Conservation (phyloP, 2,329 filamentous ascomycete genomes). For the Fusarium albidum region DNA sequence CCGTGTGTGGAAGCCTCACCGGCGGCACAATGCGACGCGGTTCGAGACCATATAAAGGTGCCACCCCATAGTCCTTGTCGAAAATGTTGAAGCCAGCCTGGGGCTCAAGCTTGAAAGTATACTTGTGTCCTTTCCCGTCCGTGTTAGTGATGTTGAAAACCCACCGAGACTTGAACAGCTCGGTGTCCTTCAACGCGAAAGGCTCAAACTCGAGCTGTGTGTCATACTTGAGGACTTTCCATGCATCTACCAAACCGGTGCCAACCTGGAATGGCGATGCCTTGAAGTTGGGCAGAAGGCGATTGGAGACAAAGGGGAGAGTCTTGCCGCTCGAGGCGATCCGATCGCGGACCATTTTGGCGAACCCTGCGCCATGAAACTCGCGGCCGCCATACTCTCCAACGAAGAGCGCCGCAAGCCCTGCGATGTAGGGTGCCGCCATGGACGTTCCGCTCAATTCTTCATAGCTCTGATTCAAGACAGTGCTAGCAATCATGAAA, state of each 20-base stretch:
- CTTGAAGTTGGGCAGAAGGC: slow-evolving; percentile 32
- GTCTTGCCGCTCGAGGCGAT: slow-evolving; percentile 47
- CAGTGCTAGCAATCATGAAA: slow-evolving; percentile 59
- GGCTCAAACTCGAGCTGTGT: slow-evolving; percentile 50
- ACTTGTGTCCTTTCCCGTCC: slow-evolving; percentile 49
- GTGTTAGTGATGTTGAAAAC: slow-evolving; percentile 53
- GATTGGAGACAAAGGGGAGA: slow-evolving; percentile 42
- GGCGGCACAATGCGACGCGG: slow-evolving; percentile 41
- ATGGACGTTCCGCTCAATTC: slow-evolving; percentile 64
- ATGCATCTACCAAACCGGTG: slow-evolving; percentile 57
- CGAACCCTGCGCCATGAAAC: slow-evolving; percentile 47
- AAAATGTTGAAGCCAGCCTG: slow-evolving; percentile 50
- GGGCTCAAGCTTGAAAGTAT: slow-evolving; percentile 51
- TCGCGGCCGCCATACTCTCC: slow-evolving; percentile 51
- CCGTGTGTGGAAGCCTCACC: slow-evolving; percentile 41
- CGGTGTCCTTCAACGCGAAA: slow-evolving; percentile 59
- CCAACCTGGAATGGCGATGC: slow-evolving; percentile 53
- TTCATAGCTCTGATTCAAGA: slow-evolving; percentile 52
- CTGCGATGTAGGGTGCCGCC: slow-evolving; percentile 63
- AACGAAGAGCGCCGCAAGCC: slow-evolving; percentile 57
- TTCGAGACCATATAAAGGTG: slow-evolving; percentile 37
- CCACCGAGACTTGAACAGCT: slow-evolving; percentile 49
- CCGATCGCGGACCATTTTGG: slow-evolving; percentile 44
- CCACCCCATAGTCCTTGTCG: slow-evolving; percentile 42
- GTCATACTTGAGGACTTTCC: slow-evolving; percentile 52